A percentile compares a stretch with the other conserved stretches of the same genome.
phyloP scores from a whole-genome alignment of 2,329 filamentous ascomycete genomes.

The Fusarium sp. region DNA sequence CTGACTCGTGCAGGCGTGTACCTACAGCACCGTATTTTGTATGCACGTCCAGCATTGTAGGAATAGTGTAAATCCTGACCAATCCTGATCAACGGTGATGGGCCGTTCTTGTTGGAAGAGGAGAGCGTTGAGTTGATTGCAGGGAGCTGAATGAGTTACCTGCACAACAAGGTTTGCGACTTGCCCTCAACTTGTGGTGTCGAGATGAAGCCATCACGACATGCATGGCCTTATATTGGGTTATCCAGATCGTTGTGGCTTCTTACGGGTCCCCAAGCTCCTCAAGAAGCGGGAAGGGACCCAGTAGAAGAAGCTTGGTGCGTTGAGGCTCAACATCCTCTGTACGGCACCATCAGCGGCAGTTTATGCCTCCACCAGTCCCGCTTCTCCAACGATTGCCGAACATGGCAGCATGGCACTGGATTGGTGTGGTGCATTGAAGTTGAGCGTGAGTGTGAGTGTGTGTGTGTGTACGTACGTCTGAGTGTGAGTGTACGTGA shows the following conservation, averaged over 20 bases:
- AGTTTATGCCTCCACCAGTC: constrained; percentile 41
- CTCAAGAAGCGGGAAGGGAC: constrained; percentile 39
- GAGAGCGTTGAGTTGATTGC: background rate
- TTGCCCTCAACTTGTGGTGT: background rate
- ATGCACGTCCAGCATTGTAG: background rate
- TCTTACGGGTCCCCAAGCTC: constrained; percentile 30
- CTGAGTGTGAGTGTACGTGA: background rate
- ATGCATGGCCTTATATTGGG: constrained; percentile 7
- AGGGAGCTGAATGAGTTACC: background rate
- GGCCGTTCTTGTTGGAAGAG: background rate
- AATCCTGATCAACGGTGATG: background rate
- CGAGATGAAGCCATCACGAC: constrained; percentile 39
- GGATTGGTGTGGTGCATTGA: constrained; percentile 27
- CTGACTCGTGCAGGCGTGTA: constrained; percentile 40
- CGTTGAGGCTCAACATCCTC: constrained; percentile 40
- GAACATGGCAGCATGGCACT: constrained; percentile 41
- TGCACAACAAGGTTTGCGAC: background rate
- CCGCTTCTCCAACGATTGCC: constrained; percentile 46
- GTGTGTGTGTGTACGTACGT: background rate
- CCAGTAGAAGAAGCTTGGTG: constrained; percentile 38
- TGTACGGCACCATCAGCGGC: constrained; percentile 40
- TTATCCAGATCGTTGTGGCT: constrained; percentile 33
- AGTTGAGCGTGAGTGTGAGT: constrained; percentile 8
- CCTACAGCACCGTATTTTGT: background rate
- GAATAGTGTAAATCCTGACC: constrained; percentile 14